A percentile compares a stretch with the other conserved stretches of the same genome.
phyloP scores from a whole-genome alignment of 805 yeast genomes.

The Blastobotrys muscicola region DNA sequence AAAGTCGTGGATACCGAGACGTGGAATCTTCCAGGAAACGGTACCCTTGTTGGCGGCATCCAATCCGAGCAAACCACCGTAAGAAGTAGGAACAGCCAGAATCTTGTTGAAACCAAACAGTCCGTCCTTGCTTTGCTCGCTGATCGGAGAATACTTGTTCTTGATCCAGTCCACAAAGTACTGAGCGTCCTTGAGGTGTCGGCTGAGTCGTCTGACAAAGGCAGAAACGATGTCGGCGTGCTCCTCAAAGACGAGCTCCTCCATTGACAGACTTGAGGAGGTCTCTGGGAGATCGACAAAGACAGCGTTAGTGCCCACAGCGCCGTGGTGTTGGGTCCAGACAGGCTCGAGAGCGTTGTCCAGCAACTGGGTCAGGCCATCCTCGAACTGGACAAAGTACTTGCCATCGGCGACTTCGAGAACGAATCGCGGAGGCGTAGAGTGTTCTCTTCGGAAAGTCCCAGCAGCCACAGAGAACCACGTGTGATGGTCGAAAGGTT shows the following conservation, averaged over 20 bases:
- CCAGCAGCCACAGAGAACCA: not conserved
- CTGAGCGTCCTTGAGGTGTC: constrained; percentile 21
- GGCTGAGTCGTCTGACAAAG: constrained; percentile 17
- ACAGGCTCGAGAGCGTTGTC: constrained; percentile 4
- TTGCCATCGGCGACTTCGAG: constrained; percentile 1
- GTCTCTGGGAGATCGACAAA: constrained; percentile 22
- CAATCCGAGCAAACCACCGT: constrained; percentile 24
- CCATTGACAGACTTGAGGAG: constrained; percentile 17
- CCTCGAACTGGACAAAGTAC: not conserved
- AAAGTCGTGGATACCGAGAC: constrained; percentile 1
- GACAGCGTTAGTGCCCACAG: constrained; percentile 12
- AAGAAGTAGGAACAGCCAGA: constrained; percentile 22
- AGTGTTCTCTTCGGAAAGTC: not conserved
- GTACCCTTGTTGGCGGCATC: constrained; percentile 20
- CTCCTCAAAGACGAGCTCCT: constrained; percentile 23
- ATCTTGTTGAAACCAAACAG: constrained; percentile 28
- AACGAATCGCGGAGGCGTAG: not conserved
- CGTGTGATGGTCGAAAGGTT: not conserved
- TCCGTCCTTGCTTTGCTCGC: constrained; percentile 8
- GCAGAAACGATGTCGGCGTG: constrained; percentile 21
- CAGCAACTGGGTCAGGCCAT: not conserved
- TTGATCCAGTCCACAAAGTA: constrained; percentile 4
- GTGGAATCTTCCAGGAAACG: constrained; percentile 17
- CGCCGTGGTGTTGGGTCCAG: constrained; percentile 25
- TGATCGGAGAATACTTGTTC: constrained; percentile 1